Base-by-base conservation (phyloP, 2,329 filamentous ascomycete genomes). In the Colletotrichum brevisporum region DNA sequence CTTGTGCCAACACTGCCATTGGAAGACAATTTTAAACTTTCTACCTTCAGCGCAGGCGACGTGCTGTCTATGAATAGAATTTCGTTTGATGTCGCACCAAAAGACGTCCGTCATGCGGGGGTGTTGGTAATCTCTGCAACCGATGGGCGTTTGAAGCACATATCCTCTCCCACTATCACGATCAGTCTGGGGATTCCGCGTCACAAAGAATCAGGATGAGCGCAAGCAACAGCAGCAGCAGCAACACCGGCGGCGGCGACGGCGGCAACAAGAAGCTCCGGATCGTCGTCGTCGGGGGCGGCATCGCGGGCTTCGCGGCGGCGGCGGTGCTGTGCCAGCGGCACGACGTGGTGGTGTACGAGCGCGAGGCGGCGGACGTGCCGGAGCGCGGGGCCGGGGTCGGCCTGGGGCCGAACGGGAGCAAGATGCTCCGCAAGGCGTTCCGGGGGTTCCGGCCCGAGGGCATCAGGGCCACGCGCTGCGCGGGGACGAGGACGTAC, bases 401-500 rank as follows among this genome's bases (percentile, higher is more conserved):
- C 55, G 67, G 55, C 16, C 55, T 69, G 12, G 67, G 67, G 0
- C 67, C 62, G 6, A 69, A 69, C 62, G 67, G 67, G 6, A 69
- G 55, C 31, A 61, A 52, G 62, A 69, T 69, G 67, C 67, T 69
- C 15, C 59, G 55, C 26, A 55, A 43, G 31, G 67, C 67, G 26
- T 69, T 67, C 39, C 55, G 31, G 31, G 31, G 56, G 18, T 69
- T 69, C 36, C 18, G 36, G 41, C 24, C 62, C 0, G 55, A 60
- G 1, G 2, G 12, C 16, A 51, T 69, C 8, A 52, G 24, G 16
- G 67, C 67, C 16, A 61, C 67, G 31, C 51, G 55, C 13, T 69
- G 67, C 50, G 31, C 15, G 13, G 67, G 67, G 15, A 66, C 62
- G 15, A 27, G 67, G 43, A 69, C 67, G 5, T 66, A 60, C 43